phyloP scores from a whole-genome alignment of 495 filamentous ascomycete species.

The Hypoxylon crocopeplum region DNA sequence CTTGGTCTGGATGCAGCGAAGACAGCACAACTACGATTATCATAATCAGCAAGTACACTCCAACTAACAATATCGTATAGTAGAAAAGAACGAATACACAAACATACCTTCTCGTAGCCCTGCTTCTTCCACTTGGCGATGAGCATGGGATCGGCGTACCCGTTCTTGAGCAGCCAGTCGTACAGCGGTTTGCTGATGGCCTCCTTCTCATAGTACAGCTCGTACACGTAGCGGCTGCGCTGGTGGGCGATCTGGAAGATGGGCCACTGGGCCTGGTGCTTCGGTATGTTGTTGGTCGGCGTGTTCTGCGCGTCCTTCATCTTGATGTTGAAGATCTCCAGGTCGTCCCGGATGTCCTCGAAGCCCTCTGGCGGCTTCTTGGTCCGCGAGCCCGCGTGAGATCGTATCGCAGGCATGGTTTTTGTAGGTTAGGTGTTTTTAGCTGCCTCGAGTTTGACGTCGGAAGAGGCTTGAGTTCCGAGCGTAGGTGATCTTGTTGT shows the following conservation, averaged over 20 bases:
- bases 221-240: constrained; percentile 91
- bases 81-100: neutral
- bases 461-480: too few species aligned
- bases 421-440: neutral
- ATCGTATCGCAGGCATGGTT: constrained; percentile 85
- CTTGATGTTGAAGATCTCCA: constrained; percentile 94
- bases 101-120: constrained; percentile 91
- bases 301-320: constrained; percentile 97
- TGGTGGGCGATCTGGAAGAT: constrained; percentile 98
- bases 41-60: constrained; percentile 18
- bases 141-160: constrained; percentile 90
- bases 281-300: constrained; percentile 59
- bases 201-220: constrained; percentile 97
- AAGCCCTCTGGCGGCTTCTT: constrained; percentile 96
- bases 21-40: constrained; percentile 77
- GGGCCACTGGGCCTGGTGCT: constrained; percentile 91
- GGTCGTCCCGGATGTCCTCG: constrained; percentile 94
- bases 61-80: too few species aligned
- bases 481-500: constrained; percentile 10
- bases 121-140: constrained; percentile 99
- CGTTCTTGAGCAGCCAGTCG: constrained; percentile 96
- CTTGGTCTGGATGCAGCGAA: constrained; percentile 97
- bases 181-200: constrained; percentile 91
- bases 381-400: constrained; percentile 63
- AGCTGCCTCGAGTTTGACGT: too few species aligned